These are phyloP conservation scores for Scedosporium boydii DNA, from an alignment of 2,329 filamentous ascomycete genomes.

Conservation along the genomic window DNA sequence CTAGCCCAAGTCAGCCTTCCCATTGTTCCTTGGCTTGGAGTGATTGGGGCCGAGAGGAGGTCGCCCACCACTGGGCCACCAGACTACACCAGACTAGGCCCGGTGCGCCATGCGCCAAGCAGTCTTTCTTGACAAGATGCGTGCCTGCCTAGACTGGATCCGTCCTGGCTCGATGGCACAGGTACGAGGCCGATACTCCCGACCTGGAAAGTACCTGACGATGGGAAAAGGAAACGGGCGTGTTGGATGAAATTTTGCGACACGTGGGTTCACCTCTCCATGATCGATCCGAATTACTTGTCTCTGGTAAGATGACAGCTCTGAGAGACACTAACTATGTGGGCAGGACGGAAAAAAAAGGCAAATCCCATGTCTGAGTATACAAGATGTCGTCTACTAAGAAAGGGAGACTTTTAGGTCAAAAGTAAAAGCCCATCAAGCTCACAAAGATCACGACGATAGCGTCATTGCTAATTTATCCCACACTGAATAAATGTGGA, in stretches of 20 bases:
- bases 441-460: background rate
- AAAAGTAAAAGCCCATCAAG: background rate
- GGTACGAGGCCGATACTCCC: too few relatives aligned
- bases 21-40: background rate
- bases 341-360: too few relatives aligned
- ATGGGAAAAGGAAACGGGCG: background rate
- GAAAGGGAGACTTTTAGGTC: too few relatives aligned
- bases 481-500: background rate
- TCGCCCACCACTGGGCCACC: background rate
- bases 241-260: background rate
- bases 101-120: constrained; percentile 2
- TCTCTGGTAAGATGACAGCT: background rate
- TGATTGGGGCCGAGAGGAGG: background rate
- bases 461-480: constrained; percentile 4
- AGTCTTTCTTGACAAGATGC: background rate
- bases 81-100: background rate
- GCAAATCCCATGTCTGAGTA: too few relatives aligned
- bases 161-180: background rate
- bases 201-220: background rate
- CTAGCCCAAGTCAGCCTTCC: background rate
- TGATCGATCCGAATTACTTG: background rate
- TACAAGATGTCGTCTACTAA: too few relatives aligned
- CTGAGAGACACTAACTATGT: background rate
- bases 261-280: background rate
- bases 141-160: background rate